Evolutionary conservation across 768 basidiomycete species (phyloP), one percentile per base, ranked within the genome.

Genomic region (Tephrocybe sp.): DNA sequence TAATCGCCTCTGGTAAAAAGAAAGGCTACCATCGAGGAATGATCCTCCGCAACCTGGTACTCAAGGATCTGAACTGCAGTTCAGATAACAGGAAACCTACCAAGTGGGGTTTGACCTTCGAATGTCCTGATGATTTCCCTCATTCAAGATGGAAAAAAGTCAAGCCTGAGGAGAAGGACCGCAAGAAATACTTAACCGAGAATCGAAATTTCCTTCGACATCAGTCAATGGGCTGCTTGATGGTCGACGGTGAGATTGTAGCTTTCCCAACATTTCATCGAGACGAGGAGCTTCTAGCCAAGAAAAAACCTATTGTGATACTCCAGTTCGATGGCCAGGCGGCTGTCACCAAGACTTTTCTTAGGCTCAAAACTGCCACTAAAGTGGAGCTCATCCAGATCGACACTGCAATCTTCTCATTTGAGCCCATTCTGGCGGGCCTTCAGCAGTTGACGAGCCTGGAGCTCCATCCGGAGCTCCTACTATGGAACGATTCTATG

Each of bases 331-430:
- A 79, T 1, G 80, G 74, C 4, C 65, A 70, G 24, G 57, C 63
- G 21, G 72, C 65, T 21, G 68, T 69, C 4, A 56, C 58, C 28
- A 71, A 69, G 37, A 61, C 73, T 1, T 68, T 87, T 9, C 48
- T 69, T 3, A 63, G 61, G 48, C 63, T 73, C n/a, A 66, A 66
- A 35, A 49, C 60, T 11, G 70, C 65, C 18, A 59, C 57, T 22
- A 61, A 61, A 26, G 65, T 70, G 21, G 67, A 66, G 48, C 64
- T 67, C 22, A 53, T 87, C 19, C 80, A 80, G 49, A 79, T 85
- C 21, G 76, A 86, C 56, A 79, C 80, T 0, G 80, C 82, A 0
- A 62, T 85, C 5, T 87, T 85, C 57, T 68, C 85, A 0, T 87
- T 78, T 49, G 78, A 84, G 55, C 83, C 84, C 2, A 71, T 87